Conservation (phyloP, 208 protist genomes). For the Eutreptiella sp. region DNA sequence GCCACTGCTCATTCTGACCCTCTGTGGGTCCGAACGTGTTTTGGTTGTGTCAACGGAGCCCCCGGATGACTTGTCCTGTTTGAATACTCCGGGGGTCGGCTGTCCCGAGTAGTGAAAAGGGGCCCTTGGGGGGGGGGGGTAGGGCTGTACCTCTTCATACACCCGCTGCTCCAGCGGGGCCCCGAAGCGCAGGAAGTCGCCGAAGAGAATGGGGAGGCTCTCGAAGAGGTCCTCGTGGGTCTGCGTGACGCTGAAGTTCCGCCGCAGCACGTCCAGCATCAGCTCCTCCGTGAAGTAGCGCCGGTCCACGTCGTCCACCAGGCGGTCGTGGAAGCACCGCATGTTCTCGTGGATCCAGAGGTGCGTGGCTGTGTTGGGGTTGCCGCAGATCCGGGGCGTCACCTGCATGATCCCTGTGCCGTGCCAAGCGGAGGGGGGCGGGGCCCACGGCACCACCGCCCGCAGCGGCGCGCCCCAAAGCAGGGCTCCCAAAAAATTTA, state of each 20-base stretch:
- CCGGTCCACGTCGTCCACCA: constrained; percentile 85
- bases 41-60: no score
- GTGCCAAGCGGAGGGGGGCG: neutral
- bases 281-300: constrained; percentile 81
- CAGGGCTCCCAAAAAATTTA: no score
- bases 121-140: constrained; percentile 28
- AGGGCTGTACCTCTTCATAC: constrained; percentile 85
- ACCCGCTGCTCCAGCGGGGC: constrained; percentile 54
- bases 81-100: no score
- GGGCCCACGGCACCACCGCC: no score
- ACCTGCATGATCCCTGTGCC: constrained; percentile 84
- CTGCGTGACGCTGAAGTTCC: constrained; percentile 55
- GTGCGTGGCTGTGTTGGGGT: constrained; percentile 49
- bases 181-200: constrained; percentile 83
- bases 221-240: constrained; percentile 54
- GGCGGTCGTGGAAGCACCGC: constrained; percentile 93
- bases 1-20: no score
- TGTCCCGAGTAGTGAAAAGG: no score
- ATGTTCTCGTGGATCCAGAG: constrained; percentile 93
- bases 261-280: constrained; percentile 64
- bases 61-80: no score
- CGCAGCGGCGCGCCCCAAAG: no score
- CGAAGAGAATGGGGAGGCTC: constrained; percentile 74
- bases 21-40: no score
- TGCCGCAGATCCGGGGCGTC: constrained; percentile 65